Evolutionary conservation across 805 yeast species (phyloP).

Genomic region (Yarrowia divulgata): DNA sequence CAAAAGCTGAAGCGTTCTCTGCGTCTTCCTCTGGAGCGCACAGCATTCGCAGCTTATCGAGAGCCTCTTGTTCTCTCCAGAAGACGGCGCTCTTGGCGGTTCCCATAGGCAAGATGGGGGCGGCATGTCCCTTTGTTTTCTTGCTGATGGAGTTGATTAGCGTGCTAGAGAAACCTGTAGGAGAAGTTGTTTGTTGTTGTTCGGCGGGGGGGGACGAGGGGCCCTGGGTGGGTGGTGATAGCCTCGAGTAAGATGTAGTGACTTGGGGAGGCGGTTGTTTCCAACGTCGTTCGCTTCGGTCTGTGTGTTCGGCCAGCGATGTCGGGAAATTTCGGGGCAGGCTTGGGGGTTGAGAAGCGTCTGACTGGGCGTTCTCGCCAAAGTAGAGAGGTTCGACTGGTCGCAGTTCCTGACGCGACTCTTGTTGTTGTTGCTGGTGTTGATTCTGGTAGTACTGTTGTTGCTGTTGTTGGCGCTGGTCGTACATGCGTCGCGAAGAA

Average conservation of each 20-base stretch:
- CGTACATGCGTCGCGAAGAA: constrained; percentile 22
- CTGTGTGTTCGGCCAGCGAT: constrained; percentile 20
- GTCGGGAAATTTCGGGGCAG: constrained; percentile 10
- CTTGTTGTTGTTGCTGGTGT: not conserved
- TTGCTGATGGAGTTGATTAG: constrained; percentile 20
- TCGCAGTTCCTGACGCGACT: not conserved
- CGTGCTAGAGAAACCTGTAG: constrained; percentile 11
- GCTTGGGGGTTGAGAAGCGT: not conserved
- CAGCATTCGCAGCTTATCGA: constrained; percentile 24
- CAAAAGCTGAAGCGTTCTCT: constrained; percentile 40
- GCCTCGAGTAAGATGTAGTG: not conserved
- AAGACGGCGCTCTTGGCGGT: constrained; percentile 18
- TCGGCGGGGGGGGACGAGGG: not conserved
- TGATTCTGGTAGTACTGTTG: constrained; percentile 1
- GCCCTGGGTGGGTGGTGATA: constrained; percentile 15
- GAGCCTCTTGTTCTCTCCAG: constrained; percentile 29
- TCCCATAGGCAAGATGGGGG: constrained; percentile 31
- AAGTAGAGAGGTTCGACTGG: constrained; percentile 10
- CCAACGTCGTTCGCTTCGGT: constrained; percentile 23
- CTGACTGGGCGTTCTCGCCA: constrained; percentile 1
- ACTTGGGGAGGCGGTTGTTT: constrained; percentile 30
- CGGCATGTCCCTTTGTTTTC: not conserved
- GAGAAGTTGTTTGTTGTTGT: constrained; percentile 7
- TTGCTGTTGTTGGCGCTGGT: constrained; percentile 12
- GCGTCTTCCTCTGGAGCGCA: constrained; percentile 19